Evolutionary conservation across 345 rosid genomes (phyloP), one percentile per base, ranked within the genome.

Genomic region (Gossypium arboreum): DNA sequence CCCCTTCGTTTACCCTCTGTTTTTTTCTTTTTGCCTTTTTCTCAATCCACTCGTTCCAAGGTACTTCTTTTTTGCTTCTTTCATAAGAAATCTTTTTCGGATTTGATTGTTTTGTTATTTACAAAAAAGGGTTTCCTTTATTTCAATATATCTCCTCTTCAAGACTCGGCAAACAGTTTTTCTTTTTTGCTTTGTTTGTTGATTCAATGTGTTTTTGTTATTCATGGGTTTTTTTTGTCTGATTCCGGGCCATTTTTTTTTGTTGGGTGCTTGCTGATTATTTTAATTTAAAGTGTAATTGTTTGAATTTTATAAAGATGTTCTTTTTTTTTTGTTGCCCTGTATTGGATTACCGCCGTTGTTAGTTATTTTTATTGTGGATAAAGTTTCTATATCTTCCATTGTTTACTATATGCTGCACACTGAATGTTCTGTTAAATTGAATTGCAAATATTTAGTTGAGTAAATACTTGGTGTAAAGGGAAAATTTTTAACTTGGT

Each of bases 201-300:
- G 64, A 60, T 70, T 70, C 25, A 51, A 70, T 70, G 60, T 45
- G 44, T 69, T 25, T 69, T 9, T 69, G 22, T 12, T 67, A 24
- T 67, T 67, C 2, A 12, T 24, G n/a, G 10, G 55, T 9, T 45
- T 45, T 16, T 4, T 16, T 10, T 50, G 29, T 16, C 59, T 69
- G 17, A 51, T 29, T 51, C 7, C 1, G 22, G 59, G 15, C 4
- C 6, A 9, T 1, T 69, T 34, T 17, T 24, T 50, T 16, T 51
- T 59, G 62, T 58, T 59, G 17, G 63, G 25, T 59, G 64, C 9
- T 50, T 8, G 24, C 7, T 69, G 10, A n/a, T 15, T 48, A 9
- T 51, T 27, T 69, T 39, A 51, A 51, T 69, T 51, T 17, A n/a
- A 69, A 27, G 18, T 27, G 10, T 51, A 11, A 9, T 51, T 51